phyloP scores from a whole-genome alignment of 306 rosid genomes.

The Inga leiocalycina region DNA sequence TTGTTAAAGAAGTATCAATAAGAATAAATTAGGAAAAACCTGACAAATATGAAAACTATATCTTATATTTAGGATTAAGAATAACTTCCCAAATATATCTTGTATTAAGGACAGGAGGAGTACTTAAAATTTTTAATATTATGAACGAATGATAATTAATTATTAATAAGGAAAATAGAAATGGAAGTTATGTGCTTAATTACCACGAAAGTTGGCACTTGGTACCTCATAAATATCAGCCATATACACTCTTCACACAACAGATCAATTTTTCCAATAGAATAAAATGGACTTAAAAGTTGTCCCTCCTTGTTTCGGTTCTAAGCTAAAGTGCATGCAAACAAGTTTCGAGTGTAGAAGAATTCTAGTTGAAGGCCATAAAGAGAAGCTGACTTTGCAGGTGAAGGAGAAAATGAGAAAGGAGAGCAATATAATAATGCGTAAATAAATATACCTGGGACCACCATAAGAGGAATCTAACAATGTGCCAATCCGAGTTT shows the following conservation, averaged over 20 bases:
- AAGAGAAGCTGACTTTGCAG: background rate
- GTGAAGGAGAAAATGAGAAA: background rate
- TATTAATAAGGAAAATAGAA: background rate
- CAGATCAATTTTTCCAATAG: background rate
- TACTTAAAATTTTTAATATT: background rate
- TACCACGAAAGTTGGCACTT: background rate
- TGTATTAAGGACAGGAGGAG: no score
- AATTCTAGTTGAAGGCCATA: background rate
- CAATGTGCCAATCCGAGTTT: constrained; percentile 92
- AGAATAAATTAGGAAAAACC: no score
- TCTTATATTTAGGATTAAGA: no score
- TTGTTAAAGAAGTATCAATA: no score
- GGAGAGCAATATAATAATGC: background rate
- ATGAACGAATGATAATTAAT: background rate
- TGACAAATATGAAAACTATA: no score
- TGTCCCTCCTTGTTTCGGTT: background rate
- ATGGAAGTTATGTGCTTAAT: background rate
- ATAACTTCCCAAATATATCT: no score
- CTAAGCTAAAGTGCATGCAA: background rate
- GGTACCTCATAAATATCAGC: background rate
- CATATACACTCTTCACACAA: background rate
- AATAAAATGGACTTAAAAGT: background rate
- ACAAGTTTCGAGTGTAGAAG: background rate
- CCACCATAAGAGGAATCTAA: constrained; percentile 96
- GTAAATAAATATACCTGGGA: constrained; percentile 68